A percentile compares a stretch with the other conserved stretches of the same genome.
Evolutionary conservation across 768 basidiomycete species (phyloP).

Genomic region (Porphyrellus cyaneotinctus): DNA sequence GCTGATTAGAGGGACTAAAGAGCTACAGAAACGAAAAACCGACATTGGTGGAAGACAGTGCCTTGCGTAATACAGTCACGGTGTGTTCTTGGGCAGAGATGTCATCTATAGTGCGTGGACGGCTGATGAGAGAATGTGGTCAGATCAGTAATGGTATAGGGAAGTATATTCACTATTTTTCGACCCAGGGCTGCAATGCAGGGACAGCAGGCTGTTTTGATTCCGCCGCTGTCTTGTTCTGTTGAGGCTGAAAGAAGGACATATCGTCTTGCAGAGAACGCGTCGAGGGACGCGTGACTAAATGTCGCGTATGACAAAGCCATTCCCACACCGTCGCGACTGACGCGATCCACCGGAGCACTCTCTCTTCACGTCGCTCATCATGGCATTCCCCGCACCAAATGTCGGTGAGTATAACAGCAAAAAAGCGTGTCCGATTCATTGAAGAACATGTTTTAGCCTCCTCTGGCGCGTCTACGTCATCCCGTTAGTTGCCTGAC

Average conservation of each 20-base stretch:
- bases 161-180: slow-evolving; percentile 80
- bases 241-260: slow-evolving; percentile 61
- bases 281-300: slow-evolving; percentile 49
- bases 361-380: slow-evolving; percentile 10
- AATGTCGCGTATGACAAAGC: slow-evolving; percentile 34
- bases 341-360: slow-evolving; percentile 15
- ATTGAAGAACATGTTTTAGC: slow-evolving; percentile 11
- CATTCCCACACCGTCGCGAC: slow-evolving; percentile 32
- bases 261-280: slow-evolving; percentile 34
- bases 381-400: slow-evolving; percentile 20
- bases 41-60: slow-evolving; percentile 90
- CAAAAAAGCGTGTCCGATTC: slow-evolving; percentile 1
- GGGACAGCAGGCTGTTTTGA: slow-evolving; percentile 50
- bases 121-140: slow-evolving; percentile 44
- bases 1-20: slow-evolving; percentile 8
- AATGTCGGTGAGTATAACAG: slow-evolving; percentile 15
- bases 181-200: slow-evolving; percentile 89
- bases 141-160: neutral
- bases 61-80: slow-evolving; percentile 85
- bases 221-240: slow-evolving; percentile 36
- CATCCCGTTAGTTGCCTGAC: slow-evolving; percentile 16
- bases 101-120: slow-evolving; percentile 97
- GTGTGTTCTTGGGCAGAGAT: slow-evolving; percentile 97
- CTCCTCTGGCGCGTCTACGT: slow-evolving; percentile 4
- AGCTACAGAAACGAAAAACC: neutral